Base-by-base conservation (phyloP, 2,329 filamentous ascomycete genomes). In the Pseudocercospora cruenta region DNA sequence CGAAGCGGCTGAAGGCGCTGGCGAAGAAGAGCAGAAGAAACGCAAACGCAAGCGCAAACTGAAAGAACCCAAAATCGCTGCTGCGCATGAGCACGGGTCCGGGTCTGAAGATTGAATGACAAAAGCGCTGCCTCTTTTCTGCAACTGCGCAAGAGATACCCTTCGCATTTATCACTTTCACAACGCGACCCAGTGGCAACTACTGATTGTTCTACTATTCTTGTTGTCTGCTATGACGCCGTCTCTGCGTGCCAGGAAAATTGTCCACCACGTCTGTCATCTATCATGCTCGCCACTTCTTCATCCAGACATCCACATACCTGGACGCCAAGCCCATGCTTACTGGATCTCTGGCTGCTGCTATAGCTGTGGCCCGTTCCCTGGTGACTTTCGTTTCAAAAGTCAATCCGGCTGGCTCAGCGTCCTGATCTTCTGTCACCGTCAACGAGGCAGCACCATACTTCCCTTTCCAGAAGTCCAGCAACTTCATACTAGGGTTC, bases 401-500 rank as follows among this genome's bases (percentile, higher is more conserved):
- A 0, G 54, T 58, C 36, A 63, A n/a, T 2, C 62, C 62, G 5
- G 43, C 62, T 33, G 62, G 33, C 53, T 51, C 54, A n/a, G 58
- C 43, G n/a, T 59, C 62, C 16, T 49, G 16, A 22, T 39, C 62
- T 16, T 19, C 22, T 4, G 26, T 12, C n/a, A 21, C 57, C 14
- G 57, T 22, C 12, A 36, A 55, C n/a, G 22, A n/a, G 10, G 51
- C 26, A 31, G 24, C 51, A 26, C 67, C 67, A 21, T 69, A 69
- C 51, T 67, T 69, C 36, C 45, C 61, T 39, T 26, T 55, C 67
- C 67, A 76, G 61, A 76, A 76, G 49, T 74, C 74, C 7, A 75
- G 28, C 16, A 77, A 60, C 66, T 77, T 76, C 45, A 74, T 53
- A 9, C 69, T 74, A 2, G 75, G 72, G n/a, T 73, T 68, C 39